phyloP scores from a whole-genome alignment of 2,329 filamentous ascomycete genomes.

The Sporothrix schenckii region DNA sequence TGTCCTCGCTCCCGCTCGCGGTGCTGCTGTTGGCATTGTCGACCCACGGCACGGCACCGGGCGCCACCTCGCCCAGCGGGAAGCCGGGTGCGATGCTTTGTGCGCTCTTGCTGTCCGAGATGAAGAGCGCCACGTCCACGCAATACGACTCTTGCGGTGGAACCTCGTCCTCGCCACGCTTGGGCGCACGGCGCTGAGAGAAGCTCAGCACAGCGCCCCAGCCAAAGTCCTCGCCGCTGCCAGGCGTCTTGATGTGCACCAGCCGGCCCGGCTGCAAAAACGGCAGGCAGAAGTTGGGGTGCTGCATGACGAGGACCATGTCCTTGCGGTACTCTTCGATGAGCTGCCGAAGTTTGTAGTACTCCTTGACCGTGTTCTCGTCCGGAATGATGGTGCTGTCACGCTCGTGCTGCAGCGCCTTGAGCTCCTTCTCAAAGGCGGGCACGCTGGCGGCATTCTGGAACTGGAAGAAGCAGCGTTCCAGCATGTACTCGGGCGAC shows the following conservation, averaged over 20 bases:
- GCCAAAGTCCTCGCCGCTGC: slow-evolving; percentile 79
- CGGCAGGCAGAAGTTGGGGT: slow-evolving; percentile 80
- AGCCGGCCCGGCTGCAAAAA: slow-evolving; percentile 88
- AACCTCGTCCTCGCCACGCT: slow-evolving; percentile 65
- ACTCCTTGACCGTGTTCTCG: slow-evolving; percentile 87
- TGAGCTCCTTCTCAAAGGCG: slow-evolving; percentile 78
- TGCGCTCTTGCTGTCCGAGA: slow-evolving; percentile 53
- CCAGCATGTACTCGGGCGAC: slow-evolving; percentile 98
- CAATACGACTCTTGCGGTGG: slow-evolving; percentile 76
- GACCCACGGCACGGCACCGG: slow-evolving; percentile 64
- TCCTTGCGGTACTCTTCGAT: slow-evolving; percentile 82
- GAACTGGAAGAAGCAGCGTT: slow-evolving; percentile 97
- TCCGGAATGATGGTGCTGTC: slow-evolving; percentile 77
- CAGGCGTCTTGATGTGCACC: slow-evolving; percentile 77
- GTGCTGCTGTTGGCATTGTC: background rate
- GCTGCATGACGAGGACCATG: slow-evolving; percentile 88
- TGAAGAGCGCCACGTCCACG: slow-evolving; percentile 75
- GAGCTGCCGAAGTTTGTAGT: slow-evolving; percentile 86
- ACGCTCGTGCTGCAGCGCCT: slow-evolving; percentile 74
- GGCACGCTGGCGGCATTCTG: slow-evolving; percentile 91
- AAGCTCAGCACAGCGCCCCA: slow-evolving; percentile 90
- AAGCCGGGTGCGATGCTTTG: slow-evolving; percentile 49
- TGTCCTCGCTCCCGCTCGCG: slow-evolving; percentile 1
- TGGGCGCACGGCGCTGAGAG: slow-evolving; percentile 65
- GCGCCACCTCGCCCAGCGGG: slow-evolving; percentile 55